phyloP scores from a whole-genome alignment of 257 asterid genomes.

The Solanum infundibuliforme region DNA sequence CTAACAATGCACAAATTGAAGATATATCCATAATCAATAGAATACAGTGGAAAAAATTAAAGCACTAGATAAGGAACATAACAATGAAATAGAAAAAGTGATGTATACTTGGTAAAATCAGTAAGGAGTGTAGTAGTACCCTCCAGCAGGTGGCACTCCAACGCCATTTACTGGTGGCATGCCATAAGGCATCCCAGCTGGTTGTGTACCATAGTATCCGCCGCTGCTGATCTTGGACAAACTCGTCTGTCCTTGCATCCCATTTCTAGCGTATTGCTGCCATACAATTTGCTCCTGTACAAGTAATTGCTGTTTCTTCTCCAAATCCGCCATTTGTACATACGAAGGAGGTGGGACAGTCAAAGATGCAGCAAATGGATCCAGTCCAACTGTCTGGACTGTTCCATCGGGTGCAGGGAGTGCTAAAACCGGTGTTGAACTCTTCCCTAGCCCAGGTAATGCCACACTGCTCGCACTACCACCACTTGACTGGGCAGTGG shows the following conservation, averaged over 20 bases:
- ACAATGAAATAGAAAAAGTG: neutral
- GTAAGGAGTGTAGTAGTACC: conserved; percentile 45
- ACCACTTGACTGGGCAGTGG: conserved; percentile 35
- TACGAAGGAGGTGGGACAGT: conserved; percentile 65
- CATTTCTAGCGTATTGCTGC: conserved; percentile 64
- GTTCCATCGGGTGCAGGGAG: conserved; percentile 82
- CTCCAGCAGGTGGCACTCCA: conserved; percentile 15
- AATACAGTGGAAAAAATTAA: conserved; percentile 15
- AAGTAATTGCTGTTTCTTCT: conserved; percentile 66
- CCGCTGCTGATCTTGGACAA: conserved; percentile 51
- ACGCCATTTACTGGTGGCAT: conserved; percentile 56
- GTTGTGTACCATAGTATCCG: conserved; percentile 50
- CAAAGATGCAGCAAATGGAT: conserved; percentile 75
- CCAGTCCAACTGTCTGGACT: conserved; percentile 47
- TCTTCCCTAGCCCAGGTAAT: conserved; percentile 47
- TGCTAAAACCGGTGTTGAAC: conserved; percentile 48
- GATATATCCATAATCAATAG: conserved; percentile 20
- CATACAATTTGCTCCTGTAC: conserved; percentile 70
- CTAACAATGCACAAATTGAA: conserved; percentile 24
- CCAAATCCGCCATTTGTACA: conserved; percentile 83
- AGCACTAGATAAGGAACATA: neutral
- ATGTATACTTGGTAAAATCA: conserved; percentile 7
- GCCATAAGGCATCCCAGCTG: conserved; percentile 43
- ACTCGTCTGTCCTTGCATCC: conserved; percentile 75
- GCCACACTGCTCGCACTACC: conserved; percentile 84